Base-by-base conservation (phyloP, 2,329 filamentous ascomycete species). In the Remersonia thermophila region DNA sequence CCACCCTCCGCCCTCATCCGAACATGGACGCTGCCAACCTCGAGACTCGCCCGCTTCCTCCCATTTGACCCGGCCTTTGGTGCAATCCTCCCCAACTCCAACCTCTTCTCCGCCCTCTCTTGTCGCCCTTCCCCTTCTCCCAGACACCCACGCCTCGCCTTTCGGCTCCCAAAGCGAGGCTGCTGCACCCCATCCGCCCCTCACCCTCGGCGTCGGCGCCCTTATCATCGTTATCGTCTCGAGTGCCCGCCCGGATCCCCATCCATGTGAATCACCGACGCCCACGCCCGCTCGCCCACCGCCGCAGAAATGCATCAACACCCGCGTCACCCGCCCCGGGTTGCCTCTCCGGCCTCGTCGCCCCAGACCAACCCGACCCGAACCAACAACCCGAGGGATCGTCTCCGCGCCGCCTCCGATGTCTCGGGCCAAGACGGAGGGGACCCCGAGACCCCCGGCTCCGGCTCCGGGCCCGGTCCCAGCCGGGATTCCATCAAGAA, bases 231-330 rank as follows among this genome's bases (percentile, higher is more conserved):
- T 31, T 23, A 23, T 23, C 20, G 20, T n/a, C n/a, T n/a, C n/a
- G n/a, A n/a, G n/a, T n/a, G n/a, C n/a, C n/a, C n/a, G n/a, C n/a
- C n/a, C n/a, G n/a, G n/a, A n/a, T n/a, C n/a, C n/a, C n/a, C 20
- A 23, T 23, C 20, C 20, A 23, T 23, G 20, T 23, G 20, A 23
- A 23, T 23, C 20, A 23, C 5, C 20, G 9, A 9, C 20, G n/a
- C n/a, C n/a, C n/a, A n/a, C n/a, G n/a, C 9, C 9, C 20, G 20
- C 20, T 9, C 20, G 5, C 20, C 5, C 5, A 23, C 38, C 35
- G 18, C 44, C 43, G 43, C 66, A 55, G 30, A 28, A 50, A 95
- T 95, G 87, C 86, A 95, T 73, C 87, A 93, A 63, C 83, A 87
- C 62, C 79, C 83, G 50, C 78, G 87, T 51, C 73, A 77, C 44